Evolutionary conservation across 1,284 basidiomycete genomes (phyloP).

Genomic region (Xanthoconium separans): DNA sequence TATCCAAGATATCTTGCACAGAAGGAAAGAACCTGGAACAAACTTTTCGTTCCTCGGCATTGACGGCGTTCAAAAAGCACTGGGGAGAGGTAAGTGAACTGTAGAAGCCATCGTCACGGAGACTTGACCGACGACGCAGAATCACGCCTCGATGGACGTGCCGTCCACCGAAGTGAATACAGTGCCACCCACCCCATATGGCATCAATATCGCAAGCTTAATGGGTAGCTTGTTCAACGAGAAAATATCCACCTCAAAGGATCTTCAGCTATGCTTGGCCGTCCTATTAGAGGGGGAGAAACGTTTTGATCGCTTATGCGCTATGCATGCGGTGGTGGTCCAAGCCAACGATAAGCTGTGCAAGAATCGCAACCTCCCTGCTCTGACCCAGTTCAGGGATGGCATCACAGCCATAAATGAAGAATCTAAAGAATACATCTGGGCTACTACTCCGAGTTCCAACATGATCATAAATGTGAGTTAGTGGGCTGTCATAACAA

Average conservation of each 20-base stretch:
- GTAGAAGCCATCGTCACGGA: not conserved
- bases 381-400: constrained; percentile 17
- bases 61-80: constrained; percentile 20
- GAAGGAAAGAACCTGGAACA: constrained; percentile 18
- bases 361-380: constrained; percentile 24
- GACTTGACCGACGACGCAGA: not conserved
- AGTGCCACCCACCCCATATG: constrained; percentile 9
- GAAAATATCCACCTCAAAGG: constrained; percentile 21
- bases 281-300: constrained; percentile 21
- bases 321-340: constrained; percentile 29
- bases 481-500: not conserved
- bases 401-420: constrained; percentile 8
- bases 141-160: constrained; percentile 4
- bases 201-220: constrained; percentile 33
- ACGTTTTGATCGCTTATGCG: constrained; percentile 24
- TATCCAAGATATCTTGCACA: constrained; percentile 12
- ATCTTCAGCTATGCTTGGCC: constrained; percentile 30
- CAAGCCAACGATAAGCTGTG: constrained; percentile 35
- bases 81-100: constrained; percentile 27
- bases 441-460: constrained; percentile 18
- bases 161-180: not conserved
- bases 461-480: constrained; percentile 22
- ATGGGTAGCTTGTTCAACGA: constrained; percentile 33
- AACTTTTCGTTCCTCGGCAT: constrained; percentile 15
- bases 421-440: constrained; percentile 21